Conservation (phyloP, 768 basidiomycete species). For the Lepiota venenata region DNA sequence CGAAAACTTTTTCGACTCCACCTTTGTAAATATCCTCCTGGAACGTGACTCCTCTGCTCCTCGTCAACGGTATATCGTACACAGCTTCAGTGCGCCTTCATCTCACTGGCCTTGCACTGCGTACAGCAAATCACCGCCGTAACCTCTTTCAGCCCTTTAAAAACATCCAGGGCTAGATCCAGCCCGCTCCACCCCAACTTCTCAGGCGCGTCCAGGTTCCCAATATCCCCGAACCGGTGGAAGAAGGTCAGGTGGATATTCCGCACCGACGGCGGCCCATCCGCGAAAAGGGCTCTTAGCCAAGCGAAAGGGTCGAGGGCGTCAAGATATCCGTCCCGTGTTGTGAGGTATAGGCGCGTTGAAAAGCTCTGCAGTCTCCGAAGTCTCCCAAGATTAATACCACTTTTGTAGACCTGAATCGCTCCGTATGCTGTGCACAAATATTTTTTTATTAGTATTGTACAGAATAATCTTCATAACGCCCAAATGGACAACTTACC, state of each 20-base stretch:
- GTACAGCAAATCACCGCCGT: constrained; percentile 9
- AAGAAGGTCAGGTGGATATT: constrained; percentile 3
- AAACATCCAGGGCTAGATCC: neutral
- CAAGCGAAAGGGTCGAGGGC: constrained; percentile 2
- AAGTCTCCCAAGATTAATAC: neutral
- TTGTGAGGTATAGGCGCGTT: constrained; percentile 7
- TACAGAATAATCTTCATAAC: too few relatives aligned
- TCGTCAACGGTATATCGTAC: constrained; percentile 2
- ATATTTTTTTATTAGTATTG: too few relatives aligned
- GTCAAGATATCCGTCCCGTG: constrained; percentile 3
- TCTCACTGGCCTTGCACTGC: constrained; percentile 1
- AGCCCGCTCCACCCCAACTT: constrained; percentile 3
- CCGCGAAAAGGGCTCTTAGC: neutral
- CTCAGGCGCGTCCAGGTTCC: neutral
- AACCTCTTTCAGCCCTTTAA: neutral
- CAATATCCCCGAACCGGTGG: constrained; percentile 8
- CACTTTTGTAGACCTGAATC: neutral
- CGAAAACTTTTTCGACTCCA: too few relatives aligned
- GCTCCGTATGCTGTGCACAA: neutral
- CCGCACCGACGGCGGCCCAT: neutral
- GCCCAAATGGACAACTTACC: neutral
- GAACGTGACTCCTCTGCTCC: neutral
- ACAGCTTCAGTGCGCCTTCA: neutral
- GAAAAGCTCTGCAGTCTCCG: constrained; percentile 4
- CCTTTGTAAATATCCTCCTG: constrained; percentile 2